These are phyloP conservation scores for Populus hybrid DNA, from an alignment of 441 rosid species.

Conservation along the genomic window DNA sequence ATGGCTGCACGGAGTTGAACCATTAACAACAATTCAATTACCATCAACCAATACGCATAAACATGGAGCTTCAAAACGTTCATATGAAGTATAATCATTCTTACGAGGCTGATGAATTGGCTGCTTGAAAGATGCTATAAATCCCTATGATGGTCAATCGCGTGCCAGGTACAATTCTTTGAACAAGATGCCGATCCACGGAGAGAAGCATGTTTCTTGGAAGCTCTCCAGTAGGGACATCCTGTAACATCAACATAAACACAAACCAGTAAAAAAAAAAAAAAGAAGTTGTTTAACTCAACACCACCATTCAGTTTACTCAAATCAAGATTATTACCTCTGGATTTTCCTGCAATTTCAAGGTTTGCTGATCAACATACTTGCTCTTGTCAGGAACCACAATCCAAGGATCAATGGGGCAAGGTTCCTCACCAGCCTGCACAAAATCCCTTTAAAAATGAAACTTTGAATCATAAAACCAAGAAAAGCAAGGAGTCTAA, in stretches of 20 bases:
- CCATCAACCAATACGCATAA: background rate
- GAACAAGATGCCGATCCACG: conserved; percentile 87
- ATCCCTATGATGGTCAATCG: conserved; percentile 91
- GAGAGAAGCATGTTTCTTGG: conserved; percentile 95
- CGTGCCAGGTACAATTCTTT: conserved; percentile 87
- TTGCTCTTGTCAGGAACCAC: conserved; percentile 90
- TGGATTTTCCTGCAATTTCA: conserved; percentile 91
- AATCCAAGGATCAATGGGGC: conserved; percentile 96
- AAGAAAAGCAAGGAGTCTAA: background rate
- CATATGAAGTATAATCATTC: conserved; percentile 18
- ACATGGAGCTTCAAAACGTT: conserved; percentile 2
- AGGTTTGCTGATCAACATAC: conserved; percentile 94
- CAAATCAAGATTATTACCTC: conserved; percentile 48
- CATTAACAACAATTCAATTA: conserved; percentile 7
- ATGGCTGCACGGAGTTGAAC: conserved; percentile 42
- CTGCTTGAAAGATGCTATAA: conserved; percentile 86
- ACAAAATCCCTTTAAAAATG: conserved; percentile 14
- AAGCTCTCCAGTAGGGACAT: conserved; percentile 98
- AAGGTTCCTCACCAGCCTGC: conserved; percentile 84
- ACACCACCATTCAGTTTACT: background rate
- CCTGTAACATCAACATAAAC: conserved; percentile 37
- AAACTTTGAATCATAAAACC: background rate
- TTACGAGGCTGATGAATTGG: conserved; percentile 70
- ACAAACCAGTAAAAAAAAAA: background rate
- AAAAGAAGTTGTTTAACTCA: background rate